phyloP scores from a whole-genome alignment of 805 yeast genomes.

The Cyberlindnera euphorbiiphila region DNA sequence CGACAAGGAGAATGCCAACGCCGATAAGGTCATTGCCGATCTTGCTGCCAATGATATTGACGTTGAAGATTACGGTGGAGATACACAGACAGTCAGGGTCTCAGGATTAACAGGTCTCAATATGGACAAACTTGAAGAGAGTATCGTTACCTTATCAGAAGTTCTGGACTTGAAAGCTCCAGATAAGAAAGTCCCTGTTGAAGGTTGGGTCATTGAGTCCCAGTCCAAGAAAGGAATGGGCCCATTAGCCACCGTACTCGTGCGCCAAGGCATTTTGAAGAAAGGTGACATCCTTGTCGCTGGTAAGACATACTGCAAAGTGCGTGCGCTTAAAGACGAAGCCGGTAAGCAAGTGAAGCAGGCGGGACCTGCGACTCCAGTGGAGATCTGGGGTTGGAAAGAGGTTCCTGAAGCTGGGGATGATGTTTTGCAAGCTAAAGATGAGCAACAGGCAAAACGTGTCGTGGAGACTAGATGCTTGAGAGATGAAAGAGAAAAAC shows the following conservation, averaged over 20 bases:
- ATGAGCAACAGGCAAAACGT: constrained; percentile 70
- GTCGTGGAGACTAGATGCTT: constrained; percentile 65
- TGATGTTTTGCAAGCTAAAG: constrained; percentile 68
- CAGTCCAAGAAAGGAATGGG: constrained; percentile 81
- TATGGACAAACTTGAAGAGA: constrained; percentile 87
- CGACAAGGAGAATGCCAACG: constrained; percentile 72
- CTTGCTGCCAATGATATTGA: constrained; percentile 74
- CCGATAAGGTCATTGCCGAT: constrained; percentile 75
- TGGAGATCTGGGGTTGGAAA: constrained; percentile 92
- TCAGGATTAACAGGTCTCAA: constrained; percentile 89
- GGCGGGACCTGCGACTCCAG: constrained; percentile 88
- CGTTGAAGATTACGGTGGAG: constrained; percentile 94
- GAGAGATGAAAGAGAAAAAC: constrained; percentile 53
- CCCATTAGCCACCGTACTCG: constrained; percentile 76
- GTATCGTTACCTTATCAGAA: constrained; percentile 81
- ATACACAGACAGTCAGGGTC: constrained; percentile 81
- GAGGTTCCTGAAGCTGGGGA: constrained; percentile 91
- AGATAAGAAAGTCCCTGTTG: constrained; percentile 43
- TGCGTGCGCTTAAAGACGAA: constrained; percentile 74
- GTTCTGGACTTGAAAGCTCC: constrained; percentile 72
- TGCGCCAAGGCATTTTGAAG: constrained; percentile 72
- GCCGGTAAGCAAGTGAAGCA: constrained; percentile 53
- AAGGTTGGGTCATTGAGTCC: constrained; percentile 91
- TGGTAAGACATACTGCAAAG: constrained; percentile 83
- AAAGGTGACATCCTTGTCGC: constrained; percentile 76